phyloP scores from a whole-genome alignment of 2,329 filamentous ascomycete genomes.

The Diaporthe aspalathi region DNA sequence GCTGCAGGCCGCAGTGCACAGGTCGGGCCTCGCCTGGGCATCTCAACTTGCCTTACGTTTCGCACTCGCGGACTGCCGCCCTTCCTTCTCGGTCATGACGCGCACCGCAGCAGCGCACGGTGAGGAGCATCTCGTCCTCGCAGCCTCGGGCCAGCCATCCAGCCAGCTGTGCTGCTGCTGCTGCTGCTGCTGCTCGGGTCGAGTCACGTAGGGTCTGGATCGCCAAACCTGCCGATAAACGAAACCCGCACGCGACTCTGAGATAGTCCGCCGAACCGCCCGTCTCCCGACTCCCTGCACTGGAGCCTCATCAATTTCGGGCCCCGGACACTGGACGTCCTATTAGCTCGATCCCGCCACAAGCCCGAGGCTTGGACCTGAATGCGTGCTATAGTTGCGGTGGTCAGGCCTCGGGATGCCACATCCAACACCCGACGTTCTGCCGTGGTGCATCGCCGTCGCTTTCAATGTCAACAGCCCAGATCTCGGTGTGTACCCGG shows the following conservation, averaged over 20 bases:
- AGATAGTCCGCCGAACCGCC: conserved; percentile 12
- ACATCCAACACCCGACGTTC: neutral
- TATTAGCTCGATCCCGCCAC: conserved; percentile 2
- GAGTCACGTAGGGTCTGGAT: conserved; percentile 13
- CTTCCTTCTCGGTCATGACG: conserved; percentile 1
- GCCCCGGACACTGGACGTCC: neutral
- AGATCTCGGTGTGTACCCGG: conserved; percentile 12
- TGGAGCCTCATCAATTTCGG: conserved; percentile 21
- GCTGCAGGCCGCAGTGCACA: neutral
- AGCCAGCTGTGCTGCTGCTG: too few relatives aligned
- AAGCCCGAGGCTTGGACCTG: too few relatives aligned
- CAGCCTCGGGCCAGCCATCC: too few relatives aligned
- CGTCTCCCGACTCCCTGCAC: conserved; percentile 8
- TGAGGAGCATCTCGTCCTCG: neutral
- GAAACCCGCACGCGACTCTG: conserved; percentile 2
- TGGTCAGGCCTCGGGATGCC: neutral
- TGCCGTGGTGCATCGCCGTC: conserved; percentile 8
- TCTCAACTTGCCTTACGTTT: conserved; percentile 1
- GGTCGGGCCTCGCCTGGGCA: neutral
- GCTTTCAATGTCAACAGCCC: neutral
- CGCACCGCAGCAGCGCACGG: neutral
- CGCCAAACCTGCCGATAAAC: conserved; percentile 5
- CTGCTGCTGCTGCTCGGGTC: conserved; percentile 3
- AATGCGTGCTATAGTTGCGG: too few relatives aligned
- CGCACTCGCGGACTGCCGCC: neutral